Conservation (phyloP, 2,329 filamentous ascomycete genomes). For the Ophioceras dolichostomum region DNA sequence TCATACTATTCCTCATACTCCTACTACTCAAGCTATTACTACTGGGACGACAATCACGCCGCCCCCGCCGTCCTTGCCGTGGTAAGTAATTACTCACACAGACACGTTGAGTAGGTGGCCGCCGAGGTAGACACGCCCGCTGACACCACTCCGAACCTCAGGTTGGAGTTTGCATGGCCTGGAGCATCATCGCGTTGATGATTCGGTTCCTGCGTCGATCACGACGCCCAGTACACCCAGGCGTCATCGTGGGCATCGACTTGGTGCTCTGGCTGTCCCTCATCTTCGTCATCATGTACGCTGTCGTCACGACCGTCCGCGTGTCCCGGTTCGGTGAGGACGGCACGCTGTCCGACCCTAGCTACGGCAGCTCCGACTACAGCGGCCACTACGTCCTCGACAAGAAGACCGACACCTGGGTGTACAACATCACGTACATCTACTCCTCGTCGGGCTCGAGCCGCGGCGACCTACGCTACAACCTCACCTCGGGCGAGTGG, state of each 20-base stretch:
- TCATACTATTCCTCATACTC: not conserved
- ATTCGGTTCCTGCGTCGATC: conserved; percentile 2
- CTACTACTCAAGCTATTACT: not conserved
- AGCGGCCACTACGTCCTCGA: conserved; percentile 4
- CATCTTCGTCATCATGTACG: not conserved
- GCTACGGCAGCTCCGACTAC: conserved; percentile 3
- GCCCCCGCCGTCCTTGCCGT: not conserved
- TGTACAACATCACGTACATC: conserved; percentile 3
- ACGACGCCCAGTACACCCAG: conserved; percentile 6
- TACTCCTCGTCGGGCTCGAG: not conserved
- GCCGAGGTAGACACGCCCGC: not conserved
- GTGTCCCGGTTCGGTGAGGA: not conserved
- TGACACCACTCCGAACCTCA: too few relatives aligned
- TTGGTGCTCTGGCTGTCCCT: conserved; percentile 7
- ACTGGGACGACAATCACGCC: not conserved
- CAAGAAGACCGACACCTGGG: conserved; percentile 6
- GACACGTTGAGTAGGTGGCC: too few relatives aligned
- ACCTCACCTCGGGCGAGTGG: not conserved
- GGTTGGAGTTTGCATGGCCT: conserved; percentile 5
- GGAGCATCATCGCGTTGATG: conserved; percentile 2
- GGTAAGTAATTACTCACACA: not conserved
- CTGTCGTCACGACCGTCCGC: not conserved
- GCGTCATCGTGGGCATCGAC: conserved; percentile 7
- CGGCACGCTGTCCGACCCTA: not conserved
- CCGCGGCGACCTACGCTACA: not conserved